Percentiles rank a stretch among this genome's conserved stretches.
Evolutionary conservation across 169 alveolate genomes (phyloP).

Genomic region (Plasmodium billcollinsi): DNA sequence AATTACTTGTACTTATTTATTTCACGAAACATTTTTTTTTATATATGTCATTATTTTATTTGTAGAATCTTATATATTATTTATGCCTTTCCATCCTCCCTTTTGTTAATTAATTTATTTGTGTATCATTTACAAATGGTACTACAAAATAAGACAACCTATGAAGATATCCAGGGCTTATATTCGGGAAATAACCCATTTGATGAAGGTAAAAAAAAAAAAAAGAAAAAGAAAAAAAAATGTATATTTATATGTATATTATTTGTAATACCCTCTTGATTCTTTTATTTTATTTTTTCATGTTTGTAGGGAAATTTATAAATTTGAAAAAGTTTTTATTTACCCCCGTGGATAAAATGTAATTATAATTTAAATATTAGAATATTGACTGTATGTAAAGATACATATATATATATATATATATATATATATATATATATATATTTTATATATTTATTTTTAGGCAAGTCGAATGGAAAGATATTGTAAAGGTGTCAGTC

Average conservation of each 20-base stretch:
- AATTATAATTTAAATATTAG: conserved; percentile 6
- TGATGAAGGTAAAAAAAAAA: conserved; percentile 55
- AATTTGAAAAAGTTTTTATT: conserved; percentile 54
- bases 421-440: neutral
- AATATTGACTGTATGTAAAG: neutral
- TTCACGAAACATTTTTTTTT: neutral
- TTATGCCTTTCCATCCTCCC: conserved; percentile 47
- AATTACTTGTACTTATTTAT: conserved; percentile 6
- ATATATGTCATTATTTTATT: neutral
- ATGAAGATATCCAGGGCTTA: conserved; percentile 70
- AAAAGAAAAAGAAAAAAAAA: neutral
- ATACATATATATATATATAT: too few relatives aligned
- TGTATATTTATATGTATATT: neutral
- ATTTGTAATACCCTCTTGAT: too few relatives aligned
- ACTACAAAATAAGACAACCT: conserved; percentile 57
- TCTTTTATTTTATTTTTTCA: neutral
- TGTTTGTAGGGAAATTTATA: conserved; percentile 17
- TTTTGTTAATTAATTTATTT: conserved; percentile 57
- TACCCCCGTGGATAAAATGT: conserved; percentile 53
- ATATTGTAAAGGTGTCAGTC: conserved; percentile 47
- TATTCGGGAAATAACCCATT: conserved; percentile 49
- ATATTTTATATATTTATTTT: neutral
- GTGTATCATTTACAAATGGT: conserved; percentile 61
- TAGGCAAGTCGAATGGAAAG: conserved; percentile 73
- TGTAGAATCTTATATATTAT: conserved; percentile 45